Evolutionary conservation across 2,329 filamentous ascomycete species (phyloP).

Genomic region (Emmonsiellopsis sp.): DNA sequence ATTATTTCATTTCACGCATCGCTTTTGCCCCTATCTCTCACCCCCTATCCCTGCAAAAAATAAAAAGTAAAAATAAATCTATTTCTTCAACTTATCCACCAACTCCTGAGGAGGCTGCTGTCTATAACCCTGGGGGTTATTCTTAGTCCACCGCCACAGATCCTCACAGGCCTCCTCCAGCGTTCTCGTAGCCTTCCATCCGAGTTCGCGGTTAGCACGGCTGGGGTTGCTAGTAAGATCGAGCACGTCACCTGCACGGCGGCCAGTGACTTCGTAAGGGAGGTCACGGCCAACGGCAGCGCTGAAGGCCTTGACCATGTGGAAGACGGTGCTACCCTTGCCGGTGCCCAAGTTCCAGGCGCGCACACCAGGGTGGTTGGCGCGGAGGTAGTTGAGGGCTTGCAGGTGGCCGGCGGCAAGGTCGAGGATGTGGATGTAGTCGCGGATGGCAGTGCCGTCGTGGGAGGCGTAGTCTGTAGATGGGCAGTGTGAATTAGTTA

Average conservation of each 20-base stretch:
- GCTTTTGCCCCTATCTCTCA: background rate
- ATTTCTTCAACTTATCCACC: constrained; percentile 41
- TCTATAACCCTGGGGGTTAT: constrained; percentile 91
- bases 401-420: constrained; percentile 77
- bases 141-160: constrained; percentile 93
- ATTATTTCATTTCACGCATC: background rate
- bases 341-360: constrained; percentile 97
- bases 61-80: background rate
- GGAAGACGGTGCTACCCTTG: constrained; percentile 88
- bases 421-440: constrained; percentile 96
- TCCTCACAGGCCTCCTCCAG: constrained; percentile 91
- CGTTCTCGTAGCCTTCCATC: constrained; percentile 84
- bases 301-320: constrained; percentile 95
- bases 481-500: background rate
- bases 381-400: constrained; percentile 81
- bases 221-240: constrained; percentile 88
- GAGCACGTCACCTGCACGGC: constrained; percentile 82
- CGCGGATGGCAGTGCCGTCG: constrained; percentile 88
- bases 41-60: background rate
- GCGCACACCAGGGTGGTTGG: constrained; percentile 76
- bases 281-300: constrained; percentile 76
- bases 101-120: constrained; percentile 83
- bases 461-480: constrained; percentile 72
- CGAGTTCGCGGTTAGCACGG: constrained; percentile 77
- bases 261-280: constrained; percentile 73